Conservation (phyloP, 768 basidiomycete species). For the Tulasnella sp. region DNA sequence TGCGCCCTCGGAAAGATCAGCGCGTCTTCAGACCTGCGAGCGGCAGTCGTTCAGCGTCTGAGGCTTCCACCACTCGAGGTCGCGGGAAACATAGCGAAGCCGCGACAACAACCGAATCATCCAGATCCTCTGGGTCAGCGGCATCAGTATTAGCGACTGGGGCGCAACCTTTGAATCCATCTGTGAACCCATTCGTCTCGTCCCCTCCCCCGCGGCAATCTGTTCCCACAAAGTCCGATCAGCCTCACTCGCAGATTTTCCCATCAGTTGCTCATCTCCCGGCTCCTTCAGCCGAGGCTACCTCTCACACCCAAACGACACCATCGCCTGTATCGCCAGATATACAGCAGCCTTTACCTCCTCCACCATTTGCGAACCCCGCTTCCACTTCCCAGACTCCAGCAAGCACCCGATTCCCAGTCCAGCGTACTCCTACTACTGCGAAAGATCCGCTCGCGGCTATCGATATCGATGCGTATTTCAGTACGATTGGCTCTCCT, state of each 20-base stretch:
- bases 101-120: not conserved
- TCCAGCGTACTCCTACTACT: not conserved
- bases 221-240: not conserved
- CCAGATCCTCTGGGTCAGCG: not conserved
- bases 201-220: not conserved
- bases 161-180: not conserved
- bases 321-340: not conserved
- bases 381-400: not conserved
- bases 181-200: not conserved
- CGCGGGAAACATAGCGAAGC: not conserved
- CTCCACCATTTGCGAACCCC: not conserved
- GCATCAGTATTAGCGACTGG: not conserved
- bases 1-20: not conserved
- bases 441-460: not conserved
- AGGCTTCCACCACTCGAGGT: not conserved
- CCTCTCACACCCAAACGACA: not conserved
- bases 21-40: not conserved
- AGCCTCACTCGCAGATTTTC: not conserved
- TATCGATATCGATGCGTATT: not conserved
- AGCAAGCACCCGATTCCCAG: not conserved
- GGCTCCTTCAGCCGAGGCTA: not conserved
- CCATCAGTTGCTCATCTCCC: not conserved
- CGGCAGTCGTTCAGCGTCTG: not conserved
- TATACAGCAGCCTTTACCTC: not conserved
- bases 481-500: conserved; percentile 1